Evolutionary conservation across 73 alveolate species (phyloP).

Genomic region (Uronychia setigera): DNA sequence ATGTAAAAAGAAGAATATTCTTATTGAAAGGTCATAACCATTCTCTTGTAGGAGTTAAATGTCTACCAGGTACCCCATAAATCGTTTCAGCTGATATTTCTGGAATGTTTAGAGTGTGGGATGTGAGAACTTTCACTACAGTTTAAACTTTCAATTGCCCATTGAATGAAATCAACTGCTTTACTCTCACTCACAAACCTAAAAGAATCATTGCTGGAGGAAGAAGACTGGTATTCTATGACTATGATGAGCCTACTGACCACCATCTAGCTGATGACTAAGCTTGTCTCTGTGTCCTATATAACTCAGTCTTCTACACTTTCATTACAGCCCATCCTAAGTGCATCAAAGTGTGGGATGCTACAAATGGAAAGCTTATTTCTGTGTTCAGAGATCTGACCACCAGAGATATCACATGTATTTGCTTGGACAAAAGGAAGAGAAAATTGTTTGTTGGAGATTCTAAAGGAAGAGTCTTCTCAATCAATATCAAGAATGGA

Average conservation of each 20-base stretch:
- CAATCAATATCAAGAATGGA: conserved; percentile 97
- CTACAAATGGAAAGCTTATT: conserved; percentile 90
- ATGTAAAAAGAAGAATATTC: conserved; percentile 97
- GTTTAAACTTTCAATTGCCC: conserved; percentile 96
- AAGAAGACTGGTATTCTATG: conserved; percentile 92
- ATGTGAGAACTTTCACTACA: conserved; percentile 92
- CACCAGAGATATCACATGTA: conserved; percentile 94
- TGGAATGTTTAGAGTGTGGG: conserved; percentile 98
- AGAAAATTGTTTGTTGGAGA: conserved; percentile 97
- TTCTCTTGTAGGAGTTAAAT: conserved; percentile 95
- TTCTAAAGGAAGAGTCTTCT: conserved; percentile 92
- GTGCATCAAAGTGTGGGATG: conserved; percentile 97
- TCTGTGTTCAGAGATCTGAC: conserved; percentile 96
- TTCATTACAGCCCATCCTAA: conserved; percentile 98
- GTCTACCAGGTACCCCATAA: conserved; percentile 90
- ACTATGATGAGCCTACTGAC: conserved; percentile 99
- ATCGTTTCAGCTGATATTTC: conserved; percentile 98
- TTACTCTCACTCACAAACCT: conserved; percentile 93
- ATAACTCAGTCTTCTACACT: conserved; percentile 90
- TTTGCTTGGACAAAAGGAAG: conserved; percentile 90
- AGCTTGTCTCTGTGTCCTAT: conserved; percentile 90
- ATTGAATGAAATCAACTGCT: conserved; percentile 90
- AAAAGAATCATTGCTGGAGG: conserved; percentile 96
- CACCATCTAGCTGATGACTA: conserved; percentile 96
- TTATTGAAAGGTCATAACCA: conserved; percentile 96